Evolutionary conservation across 805 yeast species (phyloP).

Genomic region (Pichia nanzhaoensis): DNA sequence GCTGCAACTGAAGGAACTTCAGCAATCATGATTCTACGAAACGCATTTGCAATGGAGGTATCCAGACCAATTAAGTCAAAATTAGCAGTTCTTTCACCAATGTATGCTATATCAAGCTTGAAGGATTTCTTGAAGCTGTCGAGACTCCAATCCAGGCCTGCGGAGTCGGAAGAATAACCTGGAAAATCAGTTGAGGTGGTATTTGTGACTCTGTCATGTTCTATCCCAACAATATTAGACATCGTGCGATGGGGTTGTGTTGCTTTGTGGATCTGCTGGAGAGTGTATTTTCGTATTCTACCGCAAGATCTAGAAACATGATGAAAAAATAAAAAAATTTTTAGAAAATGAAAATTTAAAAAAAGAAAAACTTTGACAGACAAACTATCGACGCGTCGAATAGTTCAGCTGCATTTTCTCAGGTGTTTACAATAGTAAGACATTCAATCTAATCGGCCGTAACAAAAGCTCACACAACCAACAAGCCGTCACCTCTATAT

Average conservation of each 20-base stretch:
- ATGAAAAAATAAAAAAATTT: slow-evolving; percentile 4
- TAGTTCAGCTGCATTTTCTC: no score
- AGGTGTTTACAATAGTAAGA: no score
- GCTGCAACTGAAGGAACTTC: slow-evolving; percentile 97
- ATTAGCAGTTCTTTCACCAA: slow-evolving; percentile 66
- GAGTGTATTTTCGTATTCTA: no score
- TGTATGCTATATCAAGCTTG: slow-evolving; percentile 58
- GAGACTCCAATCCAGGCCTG: slow-evolving; percentile 73
- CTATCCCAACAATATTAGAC: slow-evolving; percentile 72
- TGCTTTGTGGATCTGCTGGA: no score
- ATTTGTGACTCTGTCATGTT: slow-evolving; percentile 85
- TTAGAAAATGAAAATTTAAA: not conserved
- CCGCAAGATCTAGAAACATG: not conserved
- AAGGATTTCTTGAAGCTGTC: slow-evolving; percentile 67
- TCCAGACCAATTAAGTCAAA: slow-evolving; percentile 85
- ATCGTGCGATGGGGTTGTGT: slow-evolving; percentile 9
- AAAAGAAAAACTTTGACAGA: not conserved
- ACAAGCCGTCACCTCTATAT: no score
- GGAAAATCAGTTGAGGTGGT: slow-evolving; percentile 90
- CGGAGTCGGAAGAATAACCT: slow-evolving; percentile 54
- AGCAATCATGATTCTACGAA: slow-evolving; percentile 92
- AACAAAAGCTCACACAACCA: no score
- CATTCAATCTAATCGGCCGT: no score
- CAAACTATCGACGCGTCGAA: not conserved
- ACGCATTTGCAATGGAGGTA: slow-evolving; percentile 92